Conservation (phyloP, 345 rosid species). For the Eucalyptus tenuipes region DNA sequence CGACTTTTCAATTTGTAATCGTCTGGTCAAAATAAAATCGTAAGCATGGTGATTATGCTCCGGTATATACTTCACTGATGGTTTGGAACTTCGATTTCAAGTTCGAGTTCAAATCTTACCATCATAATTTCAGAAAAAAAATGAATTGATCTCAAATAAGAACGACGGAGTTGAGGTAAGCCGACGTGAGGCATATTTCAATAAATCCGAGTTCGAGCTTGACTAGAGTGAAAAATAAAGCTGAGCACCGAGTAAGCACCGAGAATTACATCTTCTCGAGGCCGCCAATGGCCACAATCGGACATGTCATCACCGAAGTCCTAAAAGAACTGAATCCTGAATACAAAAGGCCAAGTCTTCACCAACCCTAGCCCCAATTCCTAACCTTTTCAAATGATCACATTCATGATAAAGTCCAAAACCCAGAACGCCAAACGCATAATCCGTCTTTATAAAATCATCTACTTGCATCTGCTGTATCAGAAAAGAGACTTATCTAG, state of each 20-base stretch:
- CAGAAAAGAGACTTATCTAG: background rate
- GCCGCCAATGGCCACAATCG: background rate
- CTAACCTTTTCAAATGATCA: background rate
- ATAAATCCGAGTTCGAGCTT: background rate
- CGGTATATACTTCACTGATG: background rate
- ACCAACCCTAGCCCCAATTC: background rate
- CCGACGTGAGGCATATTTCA: background rate
- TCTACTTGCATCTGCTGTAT: background rate
- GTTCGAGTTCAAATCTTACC: background rate
- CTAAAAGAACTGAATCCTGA: background rate
- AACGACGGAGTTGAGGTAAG: background rate
- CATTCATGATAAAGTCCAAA: background rate
- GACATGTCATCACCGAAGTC: background rate
- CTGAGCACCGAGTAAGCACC: background rate
- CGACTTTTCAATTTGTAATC: accelerated
- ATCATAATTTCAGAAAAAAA: too few species aligned
- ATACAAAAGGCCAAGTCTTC: background rate
- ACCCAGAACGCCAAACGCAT: background rate
- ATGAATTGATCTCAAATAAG: background rate
- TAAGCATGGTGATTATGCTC: background rate
- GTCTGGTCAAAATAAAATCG: background rate
- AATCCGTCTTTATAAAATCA: background rate
- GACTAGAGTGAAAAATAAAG: background rate
- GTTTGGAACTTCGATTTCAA: too few species aligned
- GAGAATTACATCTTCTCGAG: background rate